Evolutionary conservation across 495 filamentous ascomycete species (phyloP).

Genomic region (Sphaerosporella brunnea): DNA sequence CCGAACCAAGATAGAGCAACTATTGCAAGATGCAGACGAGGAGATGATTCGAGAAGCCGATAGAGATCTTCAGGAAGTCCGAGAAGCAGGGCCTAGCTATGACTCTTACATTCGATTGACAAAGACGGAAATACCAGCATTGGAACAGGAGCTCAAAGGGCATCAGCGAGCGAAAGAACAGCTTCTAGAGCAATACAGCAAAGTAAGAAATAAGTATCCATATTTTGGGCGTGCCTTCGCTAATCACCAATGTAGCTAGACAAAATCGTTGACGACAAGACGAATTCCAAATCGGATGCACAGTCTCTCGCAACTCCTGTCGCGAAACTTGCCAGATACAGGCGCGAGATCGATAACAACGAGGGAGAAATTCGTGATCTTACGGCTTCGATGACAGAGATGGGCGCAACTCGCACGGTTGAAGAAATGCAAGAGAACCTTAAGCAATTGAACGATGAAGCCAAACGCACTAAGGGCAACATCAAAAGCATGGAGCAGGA

Average conservation of each 20-base stretch:
- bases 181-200: constrained; percentile 57
- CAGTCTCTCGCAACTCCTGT: constrained; percentile 62
- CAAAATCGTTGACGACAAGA: constrained; percentile 38
- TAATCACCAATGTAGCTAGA: constrained; percentile 20
- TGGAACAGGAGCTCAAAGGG: constrained; percentile 43
- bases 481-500: constrained; percentile 47
- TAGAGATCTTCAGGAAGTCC: constrained; percentile 39
- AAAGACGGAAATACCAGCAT: constrained; percentile 48
- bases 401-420: constrained; percentile 43
- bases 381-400: constrained; percentile 34
- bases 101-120: constrained; percentile 55
- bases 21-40: constrained; percentile 32
- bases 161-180: constrained; percentile 43
- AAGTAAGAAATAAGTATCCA: constrained; percentile 14
- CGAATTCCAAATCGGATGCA: constrained; percentile 50
- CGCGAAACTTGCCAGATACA: constrained; percentile 51
- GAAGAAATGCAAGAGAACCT: constrained; percentile 73
- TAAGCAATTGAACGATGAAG: constrained; percentile 46
- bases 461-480: constrained; percentile 40
- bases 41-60: constrained; percentile 42
- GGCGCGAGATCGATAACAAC: constrained; percentile 29
- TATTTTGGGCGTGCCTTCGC: too few species aligned
- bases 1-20: constrained; percentile 26
- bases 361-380: constrained; percentile 37
- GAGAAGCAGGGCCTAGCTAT: constrained; percentile 45